Percentiles rank a stretch among this genome's conserved stretches.
Conservation (phyloP, 192 early-diverging fungal genomes). For the Helicostylum pulchrum region DNA sequence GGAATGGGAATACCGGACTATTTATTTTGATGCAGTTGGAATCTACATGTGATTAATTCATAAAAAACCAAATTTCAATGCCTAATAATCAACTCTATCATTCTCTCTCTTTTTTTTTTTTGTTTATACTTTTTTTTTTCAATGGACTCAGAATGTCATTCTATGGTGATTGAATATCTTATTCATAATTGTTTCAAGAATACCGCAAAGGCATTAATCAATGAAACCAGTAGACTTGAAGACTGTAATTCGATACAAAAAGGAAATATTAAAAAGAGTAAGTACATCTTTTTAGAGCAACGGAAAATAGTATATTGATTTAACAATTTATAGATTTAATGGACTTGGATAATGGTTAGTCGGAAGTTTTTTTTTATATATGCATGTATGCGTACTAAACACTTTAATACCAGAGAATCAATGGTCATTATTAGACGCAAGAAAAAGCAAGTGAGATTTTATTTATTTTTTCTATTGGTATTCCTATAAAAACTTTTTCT, state of each 20-base stretch:
- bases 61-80: too few relatives aligned
- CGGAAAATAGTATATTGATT: conserved; percentile 2
- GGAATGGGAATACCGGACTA: too few relatives aligned
- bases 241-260: background rate
- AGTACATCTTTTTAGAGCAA: background rate
- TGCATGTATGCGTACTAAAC: background rate
- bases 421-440: conserved; percentile 16
- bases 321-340: background rate
- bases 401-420: background rate
- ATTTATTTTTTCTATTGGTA: too few relatives aligned
- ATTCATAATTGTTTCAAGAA: conserved; percentile 20
- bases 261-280: background rate
- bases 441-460: conserved; percentile 10
- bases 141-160: conserved; percentile 12
- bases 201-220: conserved; percentile 15
- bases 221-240: conserved; percentile 6
- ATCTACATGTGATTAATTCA: too few relatives aligned
- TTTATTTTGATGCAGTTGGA: too few relatives aligned
- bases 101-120: background rate
- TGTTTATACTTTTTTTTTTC: conserved; percentile 3
- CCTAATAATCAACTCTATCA: too few relatives aligned
- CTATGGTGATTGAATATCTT: conserved; percentile 16
- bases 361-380: background rate
- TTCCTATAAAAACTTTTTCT: background rate
- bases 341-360: conserved; percentile 13